Evolutionary conservation across 1,139 yeast genomes (phyloP).

Genomic region (Blastobotrys indianensis): DNA sequence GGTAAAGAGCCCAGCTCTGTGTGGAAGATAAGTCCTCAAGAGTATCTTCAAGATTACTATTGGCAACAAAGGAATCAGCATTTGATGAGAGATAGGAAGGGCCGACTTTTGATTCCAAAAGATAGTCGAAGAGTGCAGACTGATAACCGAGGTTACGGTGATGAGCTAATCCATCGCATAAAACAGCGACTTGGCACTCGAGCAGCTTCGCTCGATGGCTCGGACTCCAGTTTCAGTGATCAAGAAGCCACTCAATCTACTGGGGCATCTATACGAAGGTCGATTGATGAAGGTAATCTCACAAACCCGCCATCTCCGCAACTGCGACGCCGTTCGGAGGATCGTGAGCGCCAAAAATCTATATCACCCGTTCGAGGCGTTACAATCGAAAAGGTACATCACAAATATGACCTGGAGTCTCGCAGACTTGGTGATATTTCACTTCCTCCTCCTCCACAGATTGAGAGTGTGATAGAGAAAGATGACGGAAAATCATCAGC

Average conservation of each 20-base stretch:
- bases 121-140: neutral
- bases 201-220: constrained; percentile 2
- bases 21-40: constrained; percentile 69
- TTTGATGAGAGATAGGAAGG: constrained; percentile 40
- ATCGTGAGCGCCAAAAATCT: constrained; percentile 1
- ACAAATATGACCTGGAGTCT: too few relatives aligned
- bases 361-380: constrained; percentile 4
- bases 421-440: too few relatives aligned
- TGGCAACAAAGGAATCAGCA: constrained; percentile 69
- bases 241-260: neutral
- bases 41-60: constrained; percentile 51
- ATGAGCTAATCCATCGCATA: constrained; percentile 19
- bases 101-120: constrained; percentile 2
- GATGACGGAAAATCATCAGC: too few relatives aligned
- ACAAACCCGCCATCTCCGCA: too few relatives aligned
- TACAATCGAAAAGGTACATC: neutral
- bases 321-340: neutral
- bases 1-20: constrained; percentile 32
- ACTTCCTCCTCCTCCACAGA: too few relatives aligned
- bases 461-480: too few relatives aligned
- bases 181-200: constrained; percentile 17
- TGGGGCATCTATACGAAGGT: too few relatives aligned
- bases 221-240: constrained; percentile 13
- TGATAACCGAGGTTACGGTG: constrained; percentile 12
- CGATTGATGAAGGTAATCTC: neutral